Evolutionary conservation across 2,329 filamentous ascomycete species (phyloP).

Genomic region (Penicillium psychrosexuale): DNA sequence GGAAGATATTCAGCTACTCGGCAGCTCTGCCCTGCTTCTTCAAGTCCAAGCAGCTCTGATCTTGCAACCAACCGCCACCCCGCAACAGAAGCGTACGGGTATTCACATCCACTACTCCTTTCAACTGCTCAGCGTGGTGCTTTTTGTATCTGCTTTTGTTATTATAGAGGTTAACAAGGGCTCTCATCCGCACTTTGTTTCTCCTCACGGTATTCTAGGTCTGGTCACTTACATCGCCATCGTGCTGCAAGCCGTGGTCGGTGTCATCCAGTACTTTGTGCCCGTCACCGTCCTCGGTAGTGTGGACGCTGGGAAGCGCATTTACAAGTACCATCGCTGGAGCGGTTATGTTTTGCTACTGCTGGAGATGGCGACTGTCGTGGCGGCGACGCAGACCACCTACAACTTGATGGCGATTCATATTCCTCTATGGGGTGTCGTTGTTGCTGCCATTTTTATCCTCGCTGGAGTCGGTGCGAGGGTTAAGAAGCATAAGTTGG

Average conservation of each 20-base stretch:
- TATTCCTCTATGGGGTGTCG: slow-evolving; percentile 72
- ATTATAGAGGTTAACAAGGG: slow-evolving; percentile 72
- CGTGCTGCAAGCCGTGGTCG: slow-evolving; percentile 70
- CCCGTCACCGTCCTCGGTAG: slow-evolving; percentile 70
- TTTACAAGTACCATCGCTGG: slow-evolving; percentile 87
- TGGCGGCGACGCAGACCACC: slow-evolving; percentile 70
- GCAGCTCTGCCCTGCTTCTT: slow-evolving; percentile 62
- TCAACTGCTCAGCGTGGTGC: slow-evolving; percentile 53
- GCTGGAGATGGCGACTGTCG: slow-evolving; percentile 69
- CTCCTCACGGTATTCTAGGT: slow-evolving; percentile 79
- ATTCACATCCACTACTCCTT: slow-evolving; percentile 66
- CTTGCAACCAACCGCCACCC: slow-evolving; percentile 80
- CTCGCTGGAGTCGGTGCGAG: slow-evolving; percentile 71
- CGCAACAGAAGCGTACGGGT: slow-evolving; percentile 66
- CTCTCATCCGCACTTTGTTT: slow-evolving; percentile 66
- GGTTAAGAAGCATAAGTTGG: slow-evolving; percentile 79
- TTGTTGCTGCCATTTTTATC: slow-evolving; percentile 64
- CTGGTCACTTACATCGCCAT: slow-evolving; percentile 69
- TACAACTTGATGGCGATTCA: slow-evolving; percentile 67
- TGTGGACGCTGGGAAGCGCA: slow-evolving; percentile 70
- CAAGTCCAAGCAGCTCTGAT: slow-evolving; percentile 77
- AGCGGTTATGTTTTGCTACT: slow-evolving; percentile 71
- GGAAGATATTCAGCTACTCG: slow-evolving; percentile 47
- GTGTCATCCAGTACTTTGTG: slow-evolving; percentile 76
- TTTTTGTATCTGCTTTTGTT: slow-evolving; percentile 42